Percentiles rank a stretch among this genome's conserved stretches.
Evolutionary conservation across 352 stramenopile species (phyloP).

Genomic region (Phytophthora syringae): DNA sequence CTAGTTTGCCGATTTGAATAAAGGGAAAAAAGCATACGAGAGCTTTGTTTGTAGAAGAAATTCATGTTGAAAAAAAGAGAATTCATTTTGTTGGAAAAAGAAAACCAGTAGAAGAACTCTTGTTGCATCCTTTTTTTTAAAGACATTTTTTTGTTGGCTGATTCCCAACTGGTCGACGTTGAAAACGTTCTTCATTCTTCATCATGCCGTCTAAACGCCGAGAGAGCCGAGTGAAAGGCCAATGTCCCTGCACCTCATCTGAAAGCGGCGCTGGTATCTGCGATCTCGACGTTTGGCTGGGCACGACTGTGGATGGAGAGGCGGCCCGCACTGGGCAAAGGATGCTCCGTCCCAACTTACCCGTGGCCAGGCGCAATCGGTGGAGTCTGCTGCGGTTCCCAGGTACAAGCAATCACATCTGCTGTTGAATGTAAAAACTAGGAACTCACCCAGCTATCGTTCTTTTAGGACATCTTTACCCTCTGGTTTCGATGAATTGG

Average conservation of each 20-base stretch:
- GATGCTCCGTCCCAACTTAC: slow-evolving; percentile 50
- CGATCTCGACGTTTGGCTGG: slow-evolving; percentile 60
- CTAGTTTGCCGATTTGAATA: slow-evolving; percentile 21
- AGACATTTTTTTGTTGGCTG: slow-evolving; percentile 3
- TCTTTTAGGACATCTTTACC: slow-evolving; percentile 52
- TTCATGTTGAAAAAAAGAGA: too few species aligned
- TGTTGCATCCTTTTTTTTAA: too few species aligned
- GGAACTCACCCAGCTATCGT: not conserved
- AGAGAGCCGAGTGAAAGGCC: slow-evolving; percentile 17
- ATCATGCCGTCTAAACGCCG: too few species aligned
- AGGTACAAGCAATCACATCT: slow-evolving; percentile 16
- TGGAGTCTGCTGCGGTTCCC: slow-evolving; percentile 43
- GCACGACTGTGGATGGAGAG: slow-evolving; percentile 51
- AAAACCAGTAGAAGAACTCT: too few species aligned
- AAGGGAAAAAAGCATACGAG: not conserved
- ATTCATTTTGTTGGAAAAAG: too few species aligned
- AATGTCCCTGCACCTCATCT: slow-evolving; percentile 41
- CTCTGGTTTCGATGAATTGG: slow-evolving; percentile 60
- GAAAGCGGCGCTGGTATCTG: slow-evolving; percentile 47
- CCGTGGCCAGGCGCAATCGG: slow-evolving; percentile 58
- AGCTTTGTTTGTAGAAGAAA: slow-evolving; percentile 8
- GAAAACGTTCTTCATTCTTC: too few species aligned
- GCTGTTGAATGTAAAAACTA: not conserved
- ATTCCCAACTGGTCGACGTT: slow-evolving; percentile 11
- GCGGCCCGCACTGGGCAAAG: slow-evolving; percentile 18